Conservation (phyloP, 345 rosid species). For the Heritiera littoralis region DNA sequence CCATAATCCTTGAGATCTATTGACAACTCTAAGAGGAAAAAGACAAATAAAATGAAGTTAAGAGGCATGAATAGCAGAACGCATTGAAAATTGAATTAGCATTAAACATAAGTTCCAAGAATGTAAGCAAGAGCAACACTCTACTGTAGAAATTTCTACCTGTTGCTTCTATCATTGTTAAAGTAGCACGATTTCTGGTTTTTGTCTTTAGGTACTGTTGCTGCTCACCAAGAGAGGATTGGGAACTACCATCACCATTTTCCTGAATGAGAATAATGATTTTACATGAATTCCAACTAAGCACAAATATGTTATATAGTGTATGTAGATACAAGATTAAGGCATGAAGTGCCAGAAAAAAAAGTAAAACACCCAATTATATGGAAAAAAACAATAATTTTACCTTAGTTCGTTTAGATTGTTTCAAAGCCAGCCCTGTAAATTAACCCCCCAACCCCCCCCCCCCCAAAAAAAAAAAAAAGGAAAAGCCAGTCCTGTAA, state of each 20-base stretch:
- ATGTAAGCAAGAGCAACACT: slow-evolving; percentile 15
- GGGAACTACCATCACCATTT: slow-evolving; percentile 48
- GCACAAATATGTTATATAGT: not conserved
- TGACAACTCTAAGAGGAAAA: slow-evolving; percentile 26
- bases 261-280: slow-evolving; percentile 49
- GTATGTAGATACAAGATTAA: not conserved
- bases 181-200: slow-evolving; percentile 33
- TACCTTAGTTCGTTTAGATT: not conserved
- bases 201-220: slow-evolving; percentile 47
- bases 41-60: slow-evolving; percentile 13
- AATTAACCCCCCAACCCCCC: no score
- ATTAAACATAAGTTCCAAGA: slow-evolving; percentile 16
- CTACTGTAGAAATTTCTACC: slow-evolving; percentile 39
- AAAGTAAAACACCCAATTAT: slow-evolving; percentile 11
- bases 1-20: slow-evolving; percentile 65
- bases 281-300: slow-evolving; percentile 20
- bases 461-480: no score
- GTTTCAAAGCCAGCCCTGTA: not conserved
- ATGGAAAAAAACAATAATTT: not conserved
- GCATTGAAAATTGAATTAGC: slow-evolving; percentile 21
- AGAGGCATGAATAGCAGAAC: slow-evolving; percentile 7
- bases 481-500: no score
- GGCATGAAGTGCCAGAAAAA: not conserved
- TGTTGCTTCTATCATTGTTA: slow-evolving; percentile 45
- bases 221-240: slow-evolving; percentile 46